Conservation (phyloP, 441 rosid species). For the Adansonia gregorii region DNA sequence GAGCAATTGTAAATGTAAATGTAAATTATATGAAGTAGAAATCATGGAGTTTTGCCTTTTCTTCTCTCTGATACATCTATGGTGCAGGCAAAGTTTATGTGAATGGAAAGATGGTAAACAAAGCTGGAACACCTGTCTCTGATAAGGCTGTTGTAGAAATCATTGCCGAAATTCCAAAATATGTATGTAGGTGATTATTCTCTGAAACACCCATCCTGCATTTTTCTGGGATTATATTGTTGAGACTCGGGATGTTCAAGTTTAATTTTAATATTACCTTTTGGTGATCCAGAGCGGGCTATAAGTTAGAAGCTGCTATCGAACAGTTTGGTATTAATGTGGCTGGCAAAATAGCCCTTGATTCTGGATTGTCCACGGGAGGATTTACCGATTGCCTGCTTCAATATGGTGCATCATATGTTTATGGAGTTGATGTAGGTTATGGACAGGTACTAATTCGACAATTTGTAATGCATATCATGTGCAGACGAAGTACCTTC, state of each 20-base stretch:
- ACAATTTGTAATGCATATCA: neutral
- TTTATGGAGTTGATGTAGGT: conserved; percentile 97
- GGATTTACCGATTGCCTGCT: conserved; percentile 97
- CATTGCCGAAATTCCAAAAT: conserved; percentile 84
- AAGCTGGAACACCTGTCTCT: conserved; percentile 88
- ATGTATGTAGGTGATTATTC: conserved; percentile 96
- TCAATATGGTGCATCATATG: conserved; percentile 86
- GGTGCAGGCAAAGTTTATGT: conserved; percentile 80
- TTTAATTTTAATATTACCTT: conserved; percentile 24
- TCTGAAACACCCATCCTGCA: conserved; percentile 24
- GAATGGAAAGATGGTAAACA: conserved; percentile 77
- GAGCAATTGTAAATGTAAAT: neutral
- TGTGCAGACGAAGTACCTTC: neutral
- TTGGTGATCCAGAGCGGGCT: conserved; percentile 71
- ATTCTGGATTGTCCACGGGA: conserved; percentile 94
- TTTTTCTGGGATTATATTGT: conserved; percentile 23
- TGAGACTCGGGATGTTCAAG: neutral
- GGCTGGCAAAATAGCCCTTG: conserved; percentile 86
- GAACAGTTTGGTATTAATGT: conserved; percentile 85
- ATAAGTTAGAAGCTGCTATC: conserved; percentile 89
- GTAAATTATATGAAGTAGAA: neutral
- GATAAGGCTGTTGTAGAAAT: conserved; percentile 71
- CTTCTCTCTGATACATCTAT: neutral
- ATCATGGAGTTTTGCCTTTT: neutral
- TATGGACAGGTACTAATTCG: conserved; percentile 76